phyloP scores from a whole-genome alignment of 2,329 filamentous ascomycete species.

The Camptophora hylomeconis region DNA sequence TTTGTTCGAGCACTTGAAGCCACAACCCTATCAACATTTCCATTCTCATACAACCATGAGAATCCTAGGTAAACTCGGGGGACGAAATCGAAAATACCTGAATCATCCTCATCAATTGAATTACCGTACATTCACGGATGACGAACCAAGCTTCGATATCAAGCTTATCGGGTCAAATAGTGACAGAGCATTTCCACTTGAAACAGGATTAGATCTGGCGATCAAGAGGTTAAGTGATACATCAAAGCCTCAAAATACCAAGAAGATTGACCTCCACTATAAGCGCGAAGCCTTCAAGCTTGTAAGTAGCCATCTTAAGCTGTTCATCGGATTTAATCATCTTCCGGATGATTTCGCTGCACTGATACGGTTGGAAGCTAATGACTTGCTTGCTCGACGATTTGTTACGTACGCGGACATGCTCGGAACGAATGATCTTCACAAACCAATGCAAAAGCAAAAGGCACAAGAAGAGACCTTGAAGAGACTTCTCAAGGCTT shows the following conservation, averaged over 20 bases:
- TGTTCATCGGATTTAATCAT: constrained; percentile 75
- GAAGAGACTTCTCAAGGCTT: constrained; percentile 77
- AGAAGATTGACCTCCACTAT: constrained; percentile 63
- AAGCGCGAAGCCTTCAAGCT: constrained; percentile 86
- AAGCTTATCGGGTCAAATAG: constrained; percentile 79
- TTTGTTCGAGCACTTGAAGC: constrained; percentile 86
- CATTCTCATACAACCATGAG: constrained; percentile 96
- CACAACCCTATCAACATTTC: constrained; percentile 91
- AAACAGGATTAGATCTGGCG: constrained; percentile 76
- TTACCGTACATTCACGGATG: constrained; percentile 77
- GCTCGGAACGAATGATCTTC: constrained; percentile 63
- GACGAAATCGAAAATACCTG: constrained; percentile 89
- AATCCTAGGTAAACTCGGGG: constrained; percentile 90
- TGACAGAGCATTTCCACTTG: constrained; percentile 75
- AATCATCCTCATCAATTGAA: constrained; percentile 74
- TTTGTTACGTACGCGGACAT: constrained; percentile 52
- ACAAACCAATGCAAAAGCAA: constrained; percentile 78
- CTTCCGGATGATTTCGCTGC: constrained; percentile 81
- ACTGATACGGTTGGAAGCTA: constrained; percentile 73
- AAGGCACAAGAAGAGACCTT: constrained; percentile 67
- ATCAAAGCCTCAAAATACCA: constrained; percentile 47
- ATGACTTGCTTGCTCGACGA: constrained; percentile 66
- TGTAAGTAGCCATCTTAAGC: constrained; percentile 76
- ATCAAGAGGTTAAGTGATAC: constrained; percentile 76
- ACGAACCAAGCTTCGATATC: constrained; percentile 74